A percentile compares a stretch with the other conserved stretches of the same genome.
These are phyloP conservation scores for Amaranthus hypochondriacus DNA, from an alignment of 148 eudicot genomes.

Conservation along the genomic window DNA sequence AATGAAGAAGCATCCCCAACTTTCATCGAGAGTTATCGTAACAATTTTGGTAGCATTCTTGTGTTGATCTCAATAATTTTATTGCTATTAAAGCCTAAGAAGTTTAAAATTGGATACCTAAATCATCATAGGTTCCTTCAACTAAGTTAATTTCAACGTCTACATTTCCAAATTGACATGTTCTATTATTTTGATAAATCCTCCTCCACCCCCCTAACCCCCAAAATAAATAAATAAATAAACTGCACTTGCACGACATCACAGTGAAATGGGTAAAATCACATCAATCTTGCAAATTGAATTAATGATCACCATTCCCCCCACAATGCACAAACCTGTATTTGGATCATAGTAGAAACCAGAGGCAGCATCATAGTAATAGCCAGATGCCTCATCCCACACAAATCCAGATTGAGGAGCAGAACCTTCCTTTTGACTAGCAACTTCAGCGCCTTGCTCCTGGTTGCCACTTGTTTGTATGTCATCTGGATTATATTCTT, in stretches of 20 bases:
- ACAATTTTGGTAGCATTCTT: no score
- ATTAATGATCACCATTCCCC: not conserved
- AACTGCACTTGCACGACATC: not conserved
- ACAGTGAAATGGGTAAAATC: not conserved
- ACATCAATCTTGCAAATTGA: not conserved
- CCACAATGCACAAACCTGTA: slow-evolving; percentile 48
- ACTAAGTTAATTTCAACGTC: not conserved
- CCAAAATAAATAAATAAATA: not conserved
- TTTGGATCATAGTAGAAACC: slow-evolving; percentile 96
- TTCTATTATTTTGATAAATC: not conserved
- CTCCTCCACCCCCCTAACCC: no score
- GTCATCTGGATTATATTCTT: slow-evolving; percentile 93
- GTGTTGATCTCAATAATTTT: no score
- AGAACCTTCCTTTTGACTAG: slow-evolving; percentile 47
- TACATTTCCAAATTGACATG: not conserved
- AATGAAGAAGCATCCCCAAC: no score
- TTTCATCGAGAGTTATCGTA: no score
- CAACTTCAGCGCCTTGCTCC: slow-evolving; percentile 44
- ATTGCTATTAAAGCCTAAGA: not conserved
- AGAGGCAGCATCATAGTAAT: slow-evolving; percentile 92
- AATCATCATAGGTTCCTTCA: not conserved
- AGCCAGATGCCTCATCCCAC: slow-evolving; percentile 99
- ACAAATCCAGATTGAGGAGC: slow-evolving; percentile 96
- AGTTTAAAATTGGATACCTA: not conserved
- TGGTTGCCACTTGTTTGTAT: slow-evolving; percentile 50